phyloP scores from a whole-genome alignment of 805 yeast species.

The Hemisphaericaspora nanyangensis region DNA sequence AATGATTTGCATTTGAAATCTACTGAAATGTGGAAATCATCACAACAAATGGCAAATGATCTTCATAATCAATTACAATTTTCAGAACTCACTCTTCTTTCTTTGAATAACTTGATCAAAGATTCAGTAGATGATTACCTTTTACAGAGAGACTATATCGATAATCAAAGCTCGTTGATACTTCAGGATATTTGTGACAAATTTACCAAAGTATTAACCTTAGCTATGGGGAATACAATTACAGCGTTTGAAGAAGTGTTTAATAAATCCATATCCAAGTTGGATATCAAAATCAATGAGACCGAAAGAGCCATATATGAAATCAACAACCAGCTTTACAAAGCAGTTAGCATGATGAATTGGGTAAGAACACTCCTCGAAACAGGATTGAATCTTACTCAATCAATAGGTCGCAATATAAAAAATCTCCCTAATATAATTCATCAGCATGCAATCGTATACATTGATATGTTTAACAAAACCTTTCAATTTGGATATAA shows the following conservation, averaged over 20 bases:
- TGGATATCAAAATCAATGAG: constrained; percentile 2
- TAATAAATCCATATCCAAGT: constrained; percentile 1
- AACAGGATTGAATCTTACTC: not conserved
- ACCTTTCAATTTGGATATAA: not conserved
- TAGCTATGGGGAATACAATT: constrained; percentile 1
- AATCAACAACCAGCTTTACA: constrained; percentile 1
- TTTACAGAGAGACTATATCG: not conserved
- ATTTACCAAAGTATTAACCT: not conserved
- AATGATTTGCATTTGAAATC: not conserved
- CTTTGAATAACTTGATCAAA: not conserved
- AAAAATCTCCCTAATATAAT: not conserved
- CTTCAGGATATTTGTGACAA: not conserved
- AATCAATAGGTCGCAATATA: not conserved
- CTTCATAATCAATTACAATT: not conserved
- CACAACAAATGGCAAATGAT: not conserved
- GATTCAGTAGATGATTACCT: not conserved
- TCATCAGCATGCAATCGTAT: not conserved
- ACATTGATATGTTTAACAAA: not conserved
- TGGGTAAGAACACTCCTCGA: not conserved
- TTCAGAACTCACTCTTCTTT: not conserved
- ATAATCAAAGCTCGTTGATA: not conserved
- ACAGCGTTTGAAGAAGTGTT: constrained; percentile 3
- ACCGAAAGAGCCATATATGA: not conserved
- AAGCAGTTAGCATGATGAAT: not conserved
- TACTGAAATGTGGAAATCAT: not conserved